These are phyloP conservation scores for Malbranchea cinnamomea DNA, from an alignment of 2,329 filamentous ascomycete genomes.

Conservation along the genomic window DNA sequence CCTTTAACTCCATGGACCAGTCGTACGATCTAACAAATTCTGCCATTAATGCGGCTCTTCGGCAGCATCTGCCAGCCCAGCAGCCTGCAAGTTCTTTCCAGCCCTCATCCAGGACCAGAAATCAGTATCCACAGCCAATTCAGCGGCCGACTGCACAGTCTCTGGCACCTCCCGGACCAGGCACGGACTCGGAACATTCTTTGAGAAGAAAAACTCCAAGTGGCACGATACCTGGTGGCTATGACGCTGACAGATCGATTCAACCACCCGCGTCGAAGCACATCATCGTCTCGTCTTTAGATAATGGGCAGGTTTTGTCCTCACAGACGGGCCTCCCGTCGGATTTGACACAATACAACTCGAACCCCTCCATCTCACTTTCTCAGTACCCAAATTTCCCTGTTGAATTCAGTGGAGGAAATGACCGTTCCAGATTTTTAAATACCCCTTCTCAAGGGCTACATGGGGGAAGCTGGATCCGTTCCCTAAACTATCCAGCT, in stretches of 20 bases:
- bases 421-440: constrained; percentile 10
- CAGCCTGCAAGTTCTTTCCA: too few relatives aligned
- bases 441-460: constrained; percentile 18
- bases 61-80: too few relatives aligned
- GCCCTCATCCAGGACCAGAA: constrained; percentile 17
- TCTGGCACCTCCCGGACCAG: constrained; percentile 12
- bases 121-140: constrained; percentile 25
- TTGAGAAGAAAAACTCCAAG: constrained; percentile 84
- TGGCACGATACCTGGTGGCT: constrained; percentile 82
- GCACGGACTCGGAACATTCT: constrained; percentile 48
- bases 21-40: constrained; percentile 18
- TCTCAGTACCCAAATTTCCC: constrained; percentile 23
- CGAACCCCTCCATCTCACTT: constrained; percentile 16
- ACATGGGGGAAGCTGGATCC: constrained; percentile 25
- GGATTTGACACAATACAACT: constrained; percentile 19
- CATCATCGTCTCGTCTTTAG: constrained; percentile 53
- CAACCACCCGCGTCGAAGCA: constrained; percentile 71
- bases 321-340: constrained; percentile 18
- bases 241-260: constrained; percentile 66
- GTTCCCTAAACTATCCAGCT: constrained; percentile 30
- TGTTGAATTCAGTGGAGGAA: constrained; percentile 24
- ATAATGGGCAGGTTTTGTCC: constrained; percentile 22
- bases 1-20: constrained; percentile 17
- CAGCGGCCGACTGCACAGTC: constrained; percentile 22
- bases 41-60: background rate